phyloP scores from a whole-genome alignment of 306 rosid genomes.

The Styphnolobium japonicum region DNA sequence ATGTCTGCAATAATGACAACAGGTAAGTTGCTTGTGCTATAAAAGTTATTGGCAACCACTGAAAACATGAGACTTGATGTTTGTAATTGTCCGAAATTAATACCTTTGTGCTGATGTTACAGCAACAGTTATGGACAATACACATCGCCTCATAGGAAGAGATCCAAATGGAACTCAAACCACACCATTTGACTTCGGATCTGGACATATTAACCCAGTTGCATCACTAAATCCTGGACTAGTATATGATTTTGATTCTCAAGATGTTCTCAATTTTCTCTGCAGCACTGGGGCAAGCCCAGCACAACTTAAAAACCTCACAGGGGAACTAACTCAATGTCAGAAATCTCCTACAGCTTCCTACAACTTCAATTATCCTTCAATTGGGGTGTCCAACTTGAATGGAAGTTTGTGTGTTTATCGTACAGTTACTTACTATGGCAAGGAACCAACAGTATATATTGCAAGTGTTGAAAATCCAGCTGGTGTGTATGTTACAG shows the following conservation, averaged over 20 bases:
- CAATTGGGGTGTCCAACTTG: conserved; percentile 65
- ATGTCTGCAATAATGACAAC: conserved; percentile 69
- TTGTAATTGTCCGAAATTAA: not conserved
- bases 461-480: conserved; percentile 50
- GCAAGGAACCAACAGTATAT: conserved; percentile 44
- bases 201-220: conserved; percentile 59
- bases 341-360: conserved; percentile 41
- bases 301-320: conserved; percentile 58
- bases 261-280: conserved; percentile 57
- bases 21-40: conserved; percentile 26
- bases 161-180: conserved; percentile 66
- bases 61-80: not conserved
- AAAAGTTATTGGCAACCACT: not conserved
- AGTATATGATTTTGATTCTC: conserved; percentile 52
- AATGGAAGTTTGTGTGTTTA: conserved; percentile 62
- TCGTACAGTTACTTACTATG: conserved; percentile 55
- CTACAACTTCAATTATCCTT: conserved; percentile 70
- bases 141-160: conserved; percentile 39
- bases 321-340: conserved; percentile 40
- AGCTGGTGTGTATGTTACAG: conserved; percentile 45
- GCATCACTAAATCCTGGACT: conserved; percentile 62
- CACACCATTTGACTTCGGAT: conserved; percentile 61
- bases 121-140: conserved; percentile 53
- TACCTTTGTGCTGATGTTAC: conserved; percentile 27
- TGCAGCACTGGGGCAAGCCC: conserved; percentile 59